Conservation (phyloP, 2,329 filamentous ascomycete species). For the Ophiostoma quercus region DNA sequence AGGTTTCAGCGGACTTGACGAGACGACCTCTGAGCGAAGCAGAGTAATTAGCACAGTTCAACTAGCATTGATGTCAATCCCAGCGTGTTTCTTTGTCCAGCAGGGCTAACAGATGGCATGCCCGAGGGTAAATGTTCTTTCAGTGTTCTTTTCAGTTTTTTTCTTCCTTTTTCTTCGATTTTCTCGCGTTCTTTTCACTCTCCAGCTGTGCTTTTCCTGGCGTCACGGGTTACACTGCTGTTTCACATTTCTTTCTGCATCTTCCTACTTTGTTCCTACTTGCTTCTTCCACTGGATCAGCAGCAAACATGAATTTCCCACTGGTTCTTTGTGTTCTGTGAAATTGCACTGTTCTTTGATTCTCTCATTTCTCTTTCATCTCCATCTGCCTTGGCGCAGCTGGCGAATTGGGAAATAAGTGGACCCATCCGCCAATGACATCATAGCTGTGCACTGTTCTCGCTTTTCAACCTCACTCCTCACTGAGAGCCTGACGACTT, state of each 20-base stretch:
- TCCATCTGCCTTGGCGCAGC: constrained; percentile 3
- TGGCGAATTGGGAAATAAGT: neutral
- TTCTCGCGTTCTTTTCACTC: neutral
- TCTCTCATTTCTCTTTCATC: neutral
- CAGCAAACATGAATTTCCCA: neutral
- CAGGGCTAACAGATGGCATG: neutral
- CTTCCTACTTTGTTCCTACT: neutral
- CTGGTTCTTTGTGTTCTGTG: neutral
- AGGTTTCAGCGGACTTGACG: neutral
- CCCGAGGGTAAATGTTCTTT: constrained; percentile 2
- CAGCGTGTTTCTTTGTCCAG: neutral
- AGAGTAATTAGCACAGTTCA: neutral
- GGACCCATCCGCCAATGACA: neutral
- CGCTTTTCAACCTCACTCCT: neutral
- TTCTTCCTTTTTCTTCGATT: no score
- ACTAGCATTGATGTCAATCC: no score
- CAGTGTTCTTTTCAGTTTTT: no score
- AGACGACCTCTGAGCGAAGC: neutral
- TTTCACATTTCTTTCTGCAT: neutral
- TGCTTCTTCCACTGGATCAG: neutral
- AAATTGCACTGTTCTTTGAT: neutral
- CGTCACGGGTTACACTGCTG: neutral
- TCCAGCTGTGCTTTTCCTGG: neutral
- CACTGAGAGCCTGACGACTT: neutral
- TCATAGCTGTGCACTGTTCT: constrained; percentile 11